Base-by-base conservation (phyloP, 306 rosid genomes). In the Lathyrus oleraceus region DNA sequence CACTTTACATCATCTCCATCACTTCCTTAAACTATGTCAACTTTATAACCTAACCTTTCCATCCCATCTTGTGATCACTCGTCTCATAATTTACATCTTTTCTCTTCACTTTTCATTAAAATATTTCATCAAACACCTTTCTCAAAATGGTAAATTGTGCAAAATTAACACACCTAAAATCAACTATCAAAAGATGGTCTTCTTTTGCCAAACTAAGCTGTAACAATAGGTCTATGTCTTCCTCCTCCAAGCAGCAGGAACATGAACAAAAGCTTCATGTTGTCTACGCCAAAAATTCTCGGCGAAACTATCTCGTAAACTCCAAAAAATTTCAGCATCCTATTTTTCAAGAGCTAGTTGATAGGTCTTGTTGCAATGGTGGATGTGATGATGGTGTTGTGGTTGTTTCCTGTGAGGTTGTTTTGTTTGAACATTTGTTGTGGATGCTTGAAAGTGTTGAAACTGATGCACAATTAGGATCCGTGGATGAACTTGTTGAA, bases 391-490 rank as follows among this genome's bases (percentile, higher is more conserved):
- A 25, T 25, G 28, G 28, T 25, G 53, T 8, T 47, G 53, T 20
- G 40, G 97, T 90, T 45, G n/a, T n/a, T n/a, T n/a, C n/a, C n/a
- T n/a, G n/a, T n/a, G n/a, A n/a, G n/a, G n/a, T n/a, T n/a, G 98
- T 93, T 54, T 70, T 93, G 84, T 93, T 93, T 14, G 97, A 93
- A 76, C 98, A 93, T 80, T 73, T 93, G 81, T 57, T 93, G 38
- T 93, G 98, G 98, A 90, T 93, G 94, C 88, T 93, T 11, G 88
- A 90, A 47, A 85, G 87, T 71, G 75, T 76, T 2, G 96, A 79
- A 72, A 73, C 77, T 8, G 96, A 79, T 73, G 75, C 86, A 5
- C 96, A 86, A 61, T 38, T 93, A 84, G 97, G 96, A 14, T 86
- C 90, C 77, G 79, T 84, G 85, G 90, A 90, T 13, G 97, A 93